phyloP scores from a whole-genome alignment of 768 basidiomycete genomes.

The Butyriboletus loyo region DNA sequence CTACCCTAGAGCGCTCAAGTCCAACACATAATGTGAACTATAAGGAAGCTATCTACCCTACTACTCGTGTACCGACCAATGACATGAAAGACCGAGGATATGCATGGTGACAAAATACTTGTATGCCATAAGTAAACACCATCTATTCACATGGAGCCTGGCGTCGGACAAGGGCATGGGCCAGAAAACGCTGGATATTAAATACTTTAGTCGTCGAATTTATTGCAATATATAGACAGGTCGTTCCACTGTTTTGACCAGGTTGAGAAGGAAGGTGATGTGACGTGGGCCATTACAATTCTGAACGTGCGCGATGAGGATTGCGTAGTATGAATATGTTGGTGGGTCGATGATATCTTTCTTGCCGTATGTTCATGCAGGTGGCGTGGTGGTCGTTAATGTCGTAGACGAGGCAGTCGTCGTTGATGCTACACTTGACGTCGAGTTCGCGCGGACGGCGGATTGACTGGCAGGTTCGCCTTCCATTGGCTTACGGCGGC shows the following conservation, averaged over 20 bases:
- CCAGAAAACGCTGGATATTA: constrained; percentile 19
- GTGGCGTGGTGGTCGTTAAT: constrained; percentile 18
- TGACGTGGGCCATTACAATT: constrained; percentile 7
- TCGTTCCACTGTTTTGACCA: constrained; percentile 17
- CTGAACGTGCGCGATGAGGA: constrained; percentile 8
- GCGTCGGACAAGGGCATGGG: constrained; percentile 10
- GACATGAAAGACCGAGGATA: neutral
- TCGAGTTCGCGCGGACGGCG: constrained; percentile 20
- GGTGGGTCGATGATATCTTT: constrained; percentile 2
- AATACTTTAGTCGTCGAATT: constrained; percentile 18
- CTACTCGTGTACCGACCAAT: constrained; percentile 10
- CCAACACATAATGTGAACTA: constrained; percentile 23
- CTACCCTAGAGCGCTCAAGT: constrained; percentile 2
- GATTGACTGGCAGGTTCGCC: constrained; percentile 22
- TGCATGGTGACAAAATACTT: constrained; percentile 4
- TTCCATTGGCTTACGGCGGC: constrained; percentile 31
- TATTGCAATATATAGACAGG: constrained; percentile 24
- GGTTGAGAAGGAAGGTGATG: constrained; percentile 4
- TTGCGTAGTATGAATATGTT: constrained; percentile 1
- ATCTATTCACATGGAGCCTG: constrained; percentile 11
- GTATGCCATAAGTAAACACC: constrained; percentile 18
- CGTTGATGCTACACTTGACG: constrained; percentile 15
- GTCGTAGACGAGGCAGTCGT: constrained; percentile 16
- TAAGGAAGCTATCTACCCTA: constrained; percentile 21
- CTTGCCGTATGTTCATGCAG: constrained; percentile 15